phyloP scores from a whole-genome alignment of 2,329 filamentous ascomycete genomes.

The Diatrype stigma region DNA sequence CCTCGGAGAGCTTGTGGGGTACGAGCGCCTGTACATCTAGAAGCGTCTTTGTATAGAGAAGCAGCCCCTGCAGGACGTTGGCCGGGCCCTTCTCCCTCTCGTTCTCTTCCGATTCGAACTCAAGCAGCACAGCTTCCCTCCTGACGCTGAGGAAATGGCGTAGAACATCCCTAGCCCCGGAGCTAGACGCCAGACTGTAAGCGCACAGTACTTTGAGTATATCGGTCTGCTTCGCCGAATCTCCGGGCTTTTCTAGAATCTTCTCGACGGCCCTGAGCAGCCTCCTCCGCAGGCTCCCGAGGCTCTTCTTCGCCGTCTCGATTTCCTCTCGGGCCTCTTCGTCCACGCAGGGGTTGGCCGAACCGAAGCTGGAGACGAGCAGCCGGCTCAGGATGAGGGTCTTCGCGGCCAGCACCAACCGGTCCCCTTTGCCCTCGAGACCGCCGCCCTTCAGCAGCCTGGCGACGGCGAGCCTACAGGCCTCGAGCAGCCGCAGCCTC shows the following conservation, averaged over 20 bases:
- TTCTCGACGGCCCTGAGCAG: constrained; percentile 66
- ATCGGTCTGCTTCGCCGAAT: constrained; percentile 41
- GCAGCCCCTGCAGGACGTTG: constrained; percentile 61
- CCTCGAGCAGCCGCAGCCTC: constrained; percentile 46
- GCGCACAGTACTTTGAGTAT: constrained; percentile 74
- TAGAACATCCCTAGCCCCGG: constrained; percentile 73
- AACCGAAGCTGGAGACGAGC: constrained; percentile 67
- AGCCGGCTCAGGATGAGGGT: constrained; percentile 72
- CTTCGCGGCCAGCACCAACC: constrained; percentile 60
- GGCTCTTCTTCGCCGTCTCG: constrained; percentile 59
- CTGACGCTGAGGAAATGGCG: constrained; percentile 74
- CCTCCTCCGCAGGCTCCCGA: constrained; percentile 58
- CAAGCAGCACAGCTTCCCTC: constrained; percentile 60
- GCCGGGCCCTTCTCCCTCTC: constrained; percentile 37
- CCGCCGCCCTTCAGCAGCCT: constrained; percentile 42
- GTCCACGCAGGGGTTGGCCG: constrained; percentile 33
- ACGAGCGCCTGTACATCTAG: constrained; percentile 73
- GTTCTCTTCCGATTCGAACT: constrained; percentile 49
- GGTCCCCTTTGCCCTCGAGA: constrained; percentile 38
- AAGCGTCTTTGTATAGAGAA: constrained; percentile 72
- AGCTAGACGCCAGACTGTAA: constrained; percentile 76
- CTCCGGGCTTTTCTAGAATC: constrained; percentile 60
- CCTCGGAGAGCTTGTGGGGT: constrained; percentile 66
- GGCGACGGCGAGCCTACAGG: constrained; percentile 45
- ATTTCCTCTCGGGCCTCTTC: constrained; percentile 37